Conservation (phyloP, 805 yeast genomes). For the Starmerella kuoi region DNA sequence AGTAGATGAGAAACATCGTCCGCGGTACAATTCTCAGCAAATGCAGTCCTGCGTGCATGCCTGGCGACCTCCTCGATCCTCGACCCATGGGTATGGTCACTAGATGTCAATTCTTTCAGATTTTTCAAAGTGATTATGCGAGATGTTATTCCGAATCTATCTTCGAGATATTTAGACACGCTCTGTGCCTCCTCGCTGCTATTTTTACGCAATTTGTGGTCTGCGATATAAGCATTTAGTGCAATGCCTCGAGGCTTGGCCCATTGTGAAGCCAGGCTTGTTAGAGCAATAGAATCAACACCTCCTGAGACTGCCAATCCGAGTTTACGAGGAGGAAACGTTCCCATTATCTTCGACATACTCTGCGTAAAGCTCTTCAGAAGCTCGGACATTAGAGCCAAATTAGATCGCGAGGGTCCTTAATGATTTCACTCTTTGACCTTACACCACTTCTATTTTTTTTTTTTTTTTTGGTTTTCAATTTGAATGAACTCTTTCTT, state of each 20-base stretch:
- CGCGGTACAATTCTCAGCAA: constrained; percentile 34
- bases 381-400: neutral
- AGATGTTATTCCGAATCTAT: constrained; percentile 27
- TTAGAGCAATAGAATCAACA: constrained; percentile 64
- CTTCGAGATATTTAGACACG: constrained; percentile 25
- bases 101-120: constrained; percentile 18
- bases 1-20: constrained; percentile 32
- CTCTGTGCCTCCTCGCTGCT: constrained; percentile 39
- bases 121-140: constrained; percentile 28
- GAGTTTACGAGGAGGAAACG: constrained; percentile 22
- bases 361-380: neutral
- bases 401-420: too few species aligned
- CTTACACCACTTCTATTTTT: too few species aligned
- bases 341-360: constrained; percentile 13
- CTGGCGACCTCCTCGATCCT: constrained; percentile 53
- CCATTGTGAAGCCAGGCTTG: constrained; percentile 37
- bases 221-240: constrained; percentile 47
- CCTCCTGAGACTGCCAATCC: constrained; percentile 68
- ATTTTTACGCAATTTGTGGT: constrained; percentile 45
- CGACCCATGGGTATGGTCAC: neutral
- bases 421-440: too few species aligned
- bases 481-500: neutral
- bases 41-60: constrained; percentile 36
- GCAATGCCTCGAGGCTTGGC: constrained; percentile 25
- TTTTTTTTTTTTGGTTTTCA: too few species aligned